These are phyloP conservation scores for Elymus sibiricus DNA, from an alignment of 176 grass and related monocot genomes.

Conservation along the genomic window DNA sequence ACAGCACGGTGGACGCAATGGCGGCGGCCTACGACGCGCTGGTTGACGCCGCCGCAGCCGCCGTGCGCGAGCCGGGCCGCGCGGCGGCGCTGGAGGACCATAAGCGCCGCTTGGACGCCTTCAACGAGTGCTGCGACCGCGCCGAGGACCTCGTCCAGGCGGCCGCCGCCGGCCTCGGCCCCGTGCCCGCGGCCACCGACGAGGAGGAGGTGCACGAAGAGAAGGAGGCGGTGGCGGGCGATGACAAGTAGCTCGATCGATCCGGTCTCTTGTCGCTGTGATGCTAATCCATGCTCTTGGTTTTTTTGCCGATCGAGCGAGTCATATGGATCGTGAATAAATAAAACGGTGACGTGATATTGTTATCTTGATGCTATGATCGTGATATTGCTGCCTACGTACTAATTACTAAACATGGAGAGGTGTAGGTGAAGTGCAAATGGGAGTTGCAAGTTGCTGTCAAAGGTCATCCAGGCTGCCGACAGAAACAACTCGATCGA, in stretches of 20 bases:
- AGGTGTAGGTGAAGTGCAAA: no score
- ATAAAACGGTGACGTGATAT: neutral
- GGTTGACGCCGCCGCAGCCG: no score
- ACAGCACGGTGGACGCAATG: neutral
- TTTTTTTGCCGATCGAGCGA: neutral
- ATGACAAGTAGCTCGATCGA: neutral
- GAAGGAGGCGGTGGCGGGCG: neutral
- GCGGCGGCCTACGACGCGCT: conserved; percentile 15
- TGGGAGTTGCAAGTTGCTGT: no score
- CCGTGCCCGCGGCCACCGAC: neutral
- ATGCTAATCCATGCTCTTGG: neutral
- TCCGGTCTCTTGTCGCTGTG: neutral
- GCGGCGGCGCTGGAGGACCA: neutral
- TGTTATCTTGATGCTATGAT: neutral
- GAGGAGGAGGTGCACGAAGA: neutral
- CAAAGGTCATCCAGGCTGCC: no score
- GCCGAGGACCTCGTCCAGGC: conserved; percentile 5
- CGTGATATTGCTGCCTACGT: neutral
- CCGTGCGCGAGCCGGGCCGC: neutral
- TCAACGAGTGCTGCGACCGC: neutral
- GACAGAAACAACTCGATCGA: no score
- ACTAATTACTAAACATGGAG: no score
- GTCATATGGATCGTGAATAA: neutral
- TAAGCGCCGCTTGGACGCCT: neutral
- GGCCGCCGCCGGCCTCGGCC: neutral